Evolutionary conservation across 495 filamentous ascomycete species (phyloP).

Genomic region (Apodospora peruviana): DNA sequence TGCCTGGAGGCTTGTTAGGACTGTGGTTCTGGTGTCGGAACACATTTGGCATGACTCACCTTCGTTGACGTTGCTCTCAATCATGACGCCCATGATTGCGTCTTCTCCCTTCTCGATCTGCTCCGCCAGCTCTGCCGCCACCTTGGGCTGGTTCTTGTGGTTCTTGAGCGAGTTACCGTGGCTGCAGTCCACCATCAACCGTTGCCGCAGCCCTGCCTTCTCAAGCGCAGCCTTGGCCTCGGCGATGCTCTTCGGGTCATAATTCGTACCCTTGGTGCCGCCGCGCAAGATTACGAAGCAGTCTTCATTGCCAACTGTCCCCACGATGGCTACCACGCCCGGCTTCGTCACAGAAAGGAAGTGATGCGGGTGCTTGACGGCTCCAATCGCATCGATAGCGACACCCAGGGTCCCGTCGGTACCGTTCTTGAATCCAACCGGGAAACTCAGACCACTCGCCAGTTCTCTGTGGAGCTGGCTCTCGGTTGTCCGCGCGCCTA

Average conservation of each 20-base stretch:
- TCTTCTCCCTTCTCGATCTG: slow-evolving; percentile 82
- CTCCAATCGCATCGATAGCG: slow-evolving; percentile 93
- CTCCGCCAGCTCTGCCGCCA: slow-evolving; percentile 72
- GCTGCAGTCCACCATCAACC: slow-evolving; percentile 97
- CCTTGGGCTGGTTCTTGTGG: slow-evolving; percentile 96
- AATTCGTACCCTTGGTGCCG: slow-evolving; percentile 91
- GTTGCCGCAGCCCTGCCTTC: slow-evolving; percentile 40
- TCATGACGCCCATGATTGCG: slow-evolving; percentile 96
- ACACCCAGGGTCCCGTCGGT: slow-evolving; percentile 89
- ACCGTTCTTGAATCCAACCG: slow-evolving; percentile 99
- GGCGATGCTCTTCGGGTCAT: slow-evolving; percentile 73
- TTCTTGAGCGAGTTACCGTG: slow-evolving; percentile 96
- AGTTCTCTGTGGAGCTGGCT: slow-evolving; percentile 92
- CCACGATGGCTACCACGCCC: slow-evolving; percentile 91
- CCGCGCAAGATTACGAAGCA: slow-evolving; percentile 97
- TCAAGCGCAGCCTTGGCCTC: slow-evolving; percentile 28
- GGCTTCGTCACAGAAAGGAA: slow-evolving; percentile 99
- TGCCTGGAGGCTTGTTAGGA: slow-evolving; percentile 45
- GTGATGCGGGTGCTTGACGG: slow-evolving; percentile 89
- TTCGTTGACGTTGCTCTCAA: slow-evolving; percentile 95
- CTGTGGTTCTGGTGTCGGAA: slow-evolving; percentile 1
- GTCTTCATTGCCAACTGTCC: slow-evolving; percentile 93
- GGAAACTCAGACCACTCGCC: slow-evolving; percentile 90
- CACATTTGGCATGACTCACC: slow-evolving; percentile 41
- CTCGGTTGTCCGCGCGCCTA: slow-evolving; percentile 94